Evolutionary conservation across 1,284 basidiomycete species (phyloP), one percentile per base, ranked within the genome.

Genomic region (Sporisorium scitamineum): DNA sequence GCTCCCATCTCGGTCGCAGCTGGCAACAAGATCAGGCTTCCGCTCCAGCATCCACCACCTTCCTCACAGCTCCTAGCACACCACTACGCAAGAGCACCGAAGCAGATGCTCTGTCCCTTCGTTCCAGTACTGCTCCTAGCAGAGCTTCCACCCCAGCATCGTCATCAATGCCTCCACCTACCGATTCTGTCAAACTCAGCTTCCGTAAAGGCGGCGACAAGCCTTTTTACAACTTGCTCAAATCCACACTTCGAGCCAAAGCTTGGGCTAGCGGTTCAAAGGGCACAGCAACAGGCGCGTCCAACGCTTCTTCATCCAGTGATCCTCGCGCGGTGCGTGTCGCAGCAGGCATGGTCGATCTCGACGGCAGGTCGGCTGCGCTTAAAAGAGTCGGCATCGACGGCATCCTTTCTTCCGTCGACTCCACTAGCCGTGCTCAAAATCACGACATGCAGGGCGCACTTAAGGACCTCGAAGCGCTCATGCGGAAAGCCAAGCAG

Each of bases 121-220:
- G 69, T 8, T 50, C 54, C 41, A 76, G 74, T n/a, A 54, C 57
- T 2, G 54, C 71, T n/a, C 61, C 79, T 0, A 65, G 69, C 54
- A 61, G 71, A 53, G 62, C 68, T 34, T 61, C 87, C 88, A 77
- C 90, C 89, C 80, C 91, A 89, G 2, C 87, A 88, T 2, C 91
- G 90, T 24, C 88, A 89, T 34, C 89, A 89, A 16, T 62, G 24
- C 10, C 85, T 84, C 16, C 90, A 90, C 16, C 90, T 89, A 69
- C 86, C 47, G 79, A 78, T 29, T 70, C 64, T 1, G 71, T 81
- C 68, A 80, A 80, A 61, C 73, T 99, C 44, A 94, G 93, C 85
- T 98, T 99, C 85, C 89, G 96, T 37, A 93, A 91, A 82, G 94
- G 95, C 6, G 95, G 95, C 0, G 94, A 93, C 81, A 93, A 92